Base-by-base conservation (phyloP, 768 basidiomycete species). In the Boletus speciosus region DNA sequence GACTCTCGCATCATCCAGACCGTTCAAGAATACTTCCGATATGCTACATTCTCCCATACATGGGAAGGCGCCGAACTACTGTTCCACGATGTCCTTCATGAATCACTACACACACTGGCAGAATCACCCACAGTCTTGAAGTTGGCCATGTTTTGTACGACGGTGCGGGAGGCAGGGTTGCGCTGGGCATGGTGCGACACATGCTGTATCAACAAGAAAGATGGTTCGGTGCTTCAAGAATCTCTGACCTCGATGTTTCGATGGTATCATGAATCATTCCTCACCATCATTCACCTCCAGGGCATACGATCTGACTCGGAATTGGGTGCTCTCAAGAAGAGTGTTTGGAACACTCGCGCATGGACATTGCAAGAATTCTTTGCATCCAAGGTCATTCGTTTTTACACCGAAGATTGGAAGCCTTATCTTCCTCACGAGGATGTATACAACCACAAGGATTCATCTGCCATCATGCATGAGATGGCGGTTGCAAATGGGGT, bases 11-110 rank as follows among this genome's bases (percentile, higher is more conserved):
- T 39, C 38, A 3, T 4, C 1, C n/a, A 19, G 38, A 19, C 19
- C n/a, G 19, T 39, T 19, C 38, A 19, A 4, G 1, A 11, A 19
- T 19, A 39, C 19, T 39, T 39, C 19, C 27, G 45, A 16, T 56
- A 51, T 2, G 50, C 39, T 8, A 52, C 52, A 29, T 34, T 56
- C 11, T 56, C 55, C 5, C 49, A 55, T 27, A 55, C 41, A 3
- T 55, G 54, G 54, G 54, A 51, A 12, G 32, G 19, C 2, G 21
- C 19, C 2, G 34, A 50, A 21, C 35, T 41, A 3, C 35, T 25
- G 3, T 43, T 49, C 21, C 32, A 44, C 4, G 42, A 41, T 16
- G 40, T 55, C 19, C 19, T 39, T 23, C 19, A 42, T 32, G 15
- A 16, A 7, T 41, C 41, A 6, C 15, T 49, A 23, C 42, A 49